These are phyloP conservation scores for Flaveria robusta DNA, from an alignment of 129 eudicot species.

Conservation along the genomic window DNA sequence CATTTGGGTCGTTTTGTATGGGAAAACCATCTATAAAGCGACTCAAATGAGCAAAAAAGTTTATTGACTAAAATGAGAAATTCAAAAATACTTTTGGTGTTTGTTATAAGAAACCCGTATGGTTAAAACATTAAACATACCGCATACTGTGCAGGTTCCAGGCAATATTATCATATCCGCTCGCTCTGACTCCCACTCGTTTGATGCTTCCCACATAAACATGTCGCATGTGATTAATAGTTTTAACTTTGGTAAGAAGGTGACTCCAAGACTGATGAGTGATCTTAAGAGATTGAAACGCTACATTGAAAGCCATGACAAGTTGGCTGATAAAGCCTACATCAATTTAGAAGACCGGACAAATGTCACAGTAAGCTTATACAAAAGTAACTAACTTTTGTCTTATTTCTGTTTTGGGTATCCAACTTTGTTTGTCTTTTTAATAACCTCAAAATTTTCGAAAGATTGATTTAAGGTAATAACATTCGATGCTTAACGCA, in stretches of 20 bases:
- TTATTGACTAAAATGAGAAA: too few relatives aligned
- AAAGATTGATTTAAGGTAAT: too few relatives aligned
- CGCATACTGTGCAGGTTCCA: constrained; percentile 59
- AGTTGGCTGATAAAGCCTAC: constrained; percentile 50
- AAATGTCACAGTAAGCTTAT: constrained; percentile 70
- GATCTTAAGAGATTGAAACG: constrained; percentile 60
- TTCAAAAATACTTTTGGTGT: too few relatives aligned
- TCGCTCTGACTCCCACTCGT: constrained; percentile 73
- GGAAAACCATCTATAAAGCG: too few relatives aligned
- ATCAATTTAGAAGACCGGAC: constrained; percentile 43
- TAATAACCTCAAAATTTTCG: too few relatives aligned
- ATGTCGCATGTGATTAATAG: constrained; percentile 72
- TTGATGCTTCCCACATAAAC: constrained; percentile 84
- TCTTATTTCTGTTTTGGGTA: background rate
- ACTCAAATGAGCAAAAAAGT: too few relatives aligned
- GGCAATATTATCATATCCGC: constrained; percentile 76
- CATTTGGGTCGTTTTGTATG: too few relatives aligned
- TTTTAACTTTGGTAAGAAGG: constrained; percentile 65
- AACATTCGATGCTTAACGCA: too few relatives aligned
- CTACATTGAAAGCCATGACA: constrained; percentile 57
- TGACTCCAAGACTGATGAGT: constrained; percentile 55
- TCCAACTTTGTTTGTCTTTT: too few relatives aligned
- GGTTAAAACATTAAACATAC: background rate
- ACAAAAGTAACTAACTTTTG: background rate
- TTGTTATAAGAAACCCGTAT: too few relatives aligned